phyloP scores from a whole-genome alignment of 371 early-diverging fungal species.

The Mortierella sp. region DNA sequence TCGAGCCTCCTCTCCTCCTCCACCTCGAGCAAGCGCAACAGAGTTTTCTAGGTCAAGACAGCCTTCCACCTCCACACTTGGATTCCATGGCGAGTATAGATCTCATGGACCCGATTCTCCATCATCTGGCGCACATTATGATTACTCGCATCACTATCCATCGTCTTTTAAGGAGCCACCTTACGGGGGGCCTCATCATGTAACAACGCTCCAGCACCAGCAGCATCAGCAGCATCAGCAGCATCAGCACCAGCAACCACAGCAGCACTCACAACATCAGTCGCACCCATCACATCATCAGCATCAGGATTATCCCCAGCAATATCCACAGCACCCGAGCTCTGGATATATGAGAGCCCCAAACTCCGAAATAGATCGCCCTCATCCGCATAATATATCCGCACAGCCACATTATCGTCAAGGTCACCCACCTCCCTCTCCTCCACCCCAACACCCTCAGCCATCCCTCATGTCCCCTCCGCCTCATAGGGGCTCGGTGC shows the following conservation, averaged over 20 bases:
- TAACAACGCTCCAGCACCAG: slow-evolving; percentile 6
- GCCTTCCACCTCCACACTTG: slow-evolving; percentile 21
- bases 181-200: slow-evolving; percentile 14
- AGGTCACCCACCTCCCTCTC: slow-evolving; percentile 10
- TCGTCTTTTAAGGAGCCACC: slow-evolving; percentile 20
- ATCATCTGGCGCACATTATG: slow-evolving; percentile 8
- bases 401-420: slow-evolving; percentile 23
- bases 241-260: slow-evolving; percentile 24
- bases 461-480: slow-evolving; percentile 22
- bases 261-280: slow-evolving; percentile 33
- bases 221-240: slow-evolving; percentile 29
- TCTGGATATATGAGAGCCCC: slow-evolving; percentile 24
- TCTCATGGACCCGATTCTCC: slow-evolving; percentile 24
- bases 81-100: slow-evolving; percentile 43
- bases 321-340: slow-evolving; percentile 25
- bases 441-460: slow-evolving; percentile 27
- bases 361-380: slow-evolving; percentile 19
- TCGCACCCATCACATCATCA: slow-evolving; percentile 16
- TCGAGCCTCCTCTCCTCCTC: slow-evolving; percentile 36
- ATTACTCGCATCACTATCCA: slow-evolving; percentile 27
- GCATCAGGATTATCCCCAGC: slow-evolving; percentile 26
- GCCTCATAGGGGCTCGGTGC: slow-evolving; percentile 27
- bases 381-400: slow-evolving; percentile 18
- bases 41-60: slow-evolving; percentile 45
- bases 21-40: slow-evolving; percentile 18